A percentile compares a stretch with the other conserved stretches of the same genome.
These are phyloP conservation scores for Stemphylium vesicarium DNA, from an alignment of 2,329 filamentous ascomycete species.

Conservation along the genomic window DNA sequence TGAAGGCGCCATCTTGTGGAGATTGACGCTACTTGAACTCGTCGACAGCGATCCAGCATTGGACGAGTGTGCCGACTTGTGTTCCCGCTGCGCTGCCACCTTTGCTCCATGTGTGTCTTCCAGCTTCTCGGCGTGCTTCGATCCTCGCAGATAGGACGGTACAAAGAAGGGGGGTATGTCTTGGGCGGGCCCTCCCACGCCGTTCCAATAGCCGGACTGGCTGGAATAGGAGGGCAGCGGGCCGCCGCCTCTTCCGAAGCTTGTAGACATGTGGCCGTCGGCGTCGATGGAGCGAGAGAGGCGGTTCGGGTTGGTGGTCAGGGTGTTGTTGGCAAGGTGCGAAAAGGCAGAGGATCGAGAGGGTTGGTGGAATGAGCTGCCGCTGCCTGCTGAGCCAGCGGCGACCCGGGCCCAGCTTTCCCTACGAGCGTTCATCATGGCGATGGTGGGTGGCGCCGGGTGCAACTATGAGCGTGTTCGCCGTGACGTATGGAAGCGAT, in stretches of 20 bases:
- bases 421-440: constrained; percentile 21
- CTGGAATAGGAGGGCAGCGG: constrained; percentile 56
- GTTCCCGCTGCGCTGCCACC: constrained; percentile 55
- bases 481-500: constrained; percentile 5
- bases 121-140: constrained; percentile 78
- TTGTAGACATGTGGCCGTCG: constrained; percentile 56
- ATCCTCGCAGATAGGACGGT: constrained; percentile 81
- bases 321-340: constrained; percentile 61
- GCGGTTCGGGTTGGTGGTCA: constrained; percentile 36
- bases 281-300: constrained; percentile 54
- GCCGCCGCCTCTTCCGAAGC: constrained; percentile 51
- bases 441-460: constrained; percentile 4
- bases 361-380: constrained; percentile 42
- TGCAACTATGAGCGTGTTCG: constrained; percentile 52
- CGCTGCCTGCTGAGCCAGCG: constrained; percentile 54
- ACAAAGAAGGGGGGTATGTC: constrained; percentile 69
- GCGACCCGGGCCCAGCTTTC: constrained; percentile 66
- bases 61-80: constrained; percentile 52
- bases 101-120: constrained; percentile 72
- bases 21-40: constrained; percentile 63
- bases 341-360: constrained; percentile 56
- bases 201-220: constrained; percentile 51
- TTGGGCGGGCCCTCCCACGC: constrained; percentile 29
- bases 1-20: constrained; percentile 67
- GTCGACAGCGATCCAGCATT: constrained; percentile 59